phyloP scores from a whole-genome alignment of 345 rosid species.

The Dipteronia dyeriana region DNA sequence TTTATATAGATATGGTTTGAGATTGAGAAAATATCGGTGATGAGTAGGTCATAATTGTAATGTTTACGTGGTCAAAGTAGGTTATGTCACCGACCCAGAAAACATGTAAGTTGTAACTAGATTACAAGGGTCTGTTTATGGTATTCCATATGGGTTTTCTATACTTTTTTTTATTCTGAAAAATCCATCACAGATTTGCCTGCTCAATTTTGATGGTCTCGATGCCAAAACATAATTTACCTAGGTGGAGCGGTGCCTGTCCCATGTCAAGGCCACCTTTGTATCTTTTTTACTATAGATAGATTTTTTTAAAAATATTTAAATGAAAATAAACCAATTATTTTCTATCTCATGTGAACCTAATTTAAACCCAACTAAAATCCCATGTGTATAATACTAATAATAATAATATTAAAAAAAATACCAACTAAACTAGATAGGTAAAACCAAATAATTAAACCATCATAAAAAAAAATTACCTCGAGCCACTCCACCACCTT shows the following conservation, averaged over 20 bases:
- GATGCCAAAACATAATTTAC: constrained; percentile 23
- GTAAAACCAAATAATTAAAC: no score
- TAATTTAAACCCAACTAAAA: no score
- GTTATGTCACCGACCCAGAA: constrained; percentile 34
- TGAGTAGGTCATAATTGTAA: background rate
- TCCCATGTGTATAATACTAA: no score
- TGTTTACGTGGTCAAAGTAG: background rate
- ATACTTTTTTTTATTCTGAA: constrained; percentile 3
- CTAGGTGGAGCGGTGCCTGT: constrained; percentile 24
- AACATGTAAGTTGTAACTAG: constrained; percentile 26
- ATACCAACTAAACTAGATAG: no score
- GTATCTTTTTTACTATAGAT: background rate
- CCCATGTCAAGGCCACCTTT: constrained; percentile 15
- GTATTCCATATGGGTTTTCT: constrained; percentile 9
- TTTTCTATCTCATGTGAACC: no score
- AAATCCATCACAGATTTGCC: constrained; percentile 12
- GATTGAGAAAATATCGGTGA: background rate
- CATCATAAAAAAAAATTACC: no score
- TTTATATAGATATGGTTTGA: background rate
- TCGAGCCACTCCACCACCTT: constrained; percentile 65
- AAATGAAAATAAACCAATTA: no score
- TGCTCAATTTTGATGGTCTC: constrained; percentile 50
- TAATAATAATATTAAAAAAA: no score
- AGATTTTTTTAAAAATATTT: no score
- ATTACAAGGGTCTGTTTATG: constrained; percentile 22